Base-by-base conservation (phyloP, 495 filamentous ascomycete genomes). In the Lichina pygmaea region DNA sequence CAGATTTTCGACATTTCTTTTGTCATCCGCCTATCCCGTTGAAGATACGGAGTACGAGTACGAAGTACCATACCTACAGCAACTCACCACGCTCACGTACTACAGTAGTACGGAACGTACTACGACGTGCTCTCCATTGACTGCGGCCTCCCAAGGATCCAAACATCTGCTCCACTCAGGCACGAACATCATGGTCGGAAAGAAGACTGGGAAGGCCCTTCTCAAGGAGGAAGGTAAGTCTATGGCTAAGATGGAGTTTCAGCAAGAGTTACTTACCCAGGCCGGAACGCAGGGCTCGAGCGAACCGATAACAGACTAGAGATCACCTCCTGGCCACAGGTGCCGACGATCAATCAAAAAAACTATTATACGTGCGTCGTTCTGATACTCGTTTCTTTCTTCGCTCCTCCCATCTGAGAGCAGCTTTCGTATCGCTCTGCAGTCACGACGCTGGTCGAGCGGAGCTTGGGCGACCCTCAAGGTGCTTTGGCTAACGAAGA, bases 251-350 rank as follows among this genome's bases (percentile, higher is more conserved):
- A 12, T 40, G 34, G 17, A 43, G 30, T 31, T 44, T 39, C n/a
- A 12, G 44, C 16, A 16, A 15, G 12, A 17, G 34, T 16, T 42
- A 43, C 13, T 38, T 0, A 6, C 41, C 3, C 3, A 31, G 2
- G 9, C 32, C 2, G 10, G 16, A 13, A 13, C 33, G 15, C 47
- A 93, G 89, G 89, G 48, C 75, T 97, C 41, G 82, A 89, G 60
- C 67, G 86, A 51, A 95, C 91, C 36, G 89, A 97, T 64, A 97
- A 97, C 67, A 85, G 86, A 56, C 84, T 97, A 71, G 85, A 84
- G 55, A 71, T 82, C 44, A 85, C 85, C 24, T 86, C 69, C 60
- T 97, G 89, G 89, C 91, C 89, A 15, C 77, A 85, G 52, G 72
- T 93, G 39, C 66, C 68, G 12, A 77, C 85, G 54, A 97, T 97